phyloP scores from a whole-genome alignment of 129 eudicot genomes.

The carrot (Daucus carota) region DH1_v3.0 NC_030383.2:59440501-59441000 shows the following conservation, averaged over 20 bases:
- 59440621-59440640: neutral
- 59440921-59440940: slow-evolving; percentile 6
- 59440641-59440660: no score
- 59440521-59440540: slow-evolving; percentile 10
- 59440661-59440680: no score
- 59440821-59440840: slow-evolving; percentile 8
- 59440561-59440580: slow-evolving; percentile 13
- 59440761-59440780: neutral
- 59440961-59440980: neutral
- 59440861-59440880: slow-evolving; percentile 9
- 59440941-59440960: neutral
- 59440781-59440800: neutral
- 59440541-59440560: slow-evolving; percentile 9
- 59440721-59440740: neutral
- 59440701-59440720: neutral
- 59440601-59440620: neutral
- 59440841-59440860: slow-evolving; percentile 10
- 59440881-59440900: slow-evolving; percentile 13
- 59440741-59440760: neutral
- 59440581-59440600: neutral
- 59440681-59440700: neutral
- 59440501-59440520: slow-evolving; percentile 13
- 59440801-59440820: slow-evolving; percentile 2
- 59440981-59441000: neutral
- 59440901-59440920: slow-evolving; percentile 7